A percentile compares a stretch with the other conserved stretches of the same genome.
Evolutionary conservation across 805 yeast species (phyloP).

Genomic region (Wickerhamiella cacticola): DNA sequence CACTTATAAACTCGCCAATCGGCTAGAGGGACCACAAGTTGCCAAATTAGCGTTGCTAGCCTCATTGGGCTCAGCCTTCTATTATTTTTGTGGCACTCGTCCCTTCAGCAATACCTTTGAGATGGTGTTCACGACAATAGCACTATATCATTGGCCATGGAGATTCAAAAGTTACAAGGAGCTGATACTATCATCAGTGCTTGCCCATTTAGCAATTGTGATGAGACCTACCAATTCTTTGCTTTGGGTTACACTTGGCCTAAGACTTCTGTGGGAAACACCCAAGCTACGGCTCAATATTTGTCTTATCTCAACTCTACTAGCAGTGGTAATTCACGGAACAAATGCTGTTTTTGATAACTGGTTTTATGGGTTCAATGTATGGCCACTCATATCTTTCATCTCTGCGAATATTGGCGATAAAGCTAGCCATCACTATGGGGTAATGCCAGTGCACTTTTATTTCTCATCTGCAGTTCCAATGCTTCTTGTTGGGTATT

Average conservation of each 20-base stretch:
- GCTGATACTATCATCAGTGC: conserved; percentile 32
- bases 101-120: conserved; percentile 81
- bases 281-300: conserved; percentile 16
- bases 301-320: conserved; percentile 25
- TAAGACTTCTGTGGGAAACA: conserved; percentile 17
- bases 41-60: conserved; percentile 33
- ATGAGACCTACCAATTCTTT: conserved; percentile 77
- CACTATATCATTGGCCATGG: conserved; percentile 56
- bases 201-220: conserved; percentile 53
- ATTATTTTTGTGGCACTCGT: conserved; percentile 69
- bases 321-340: conserved; percentile 16
- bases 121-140: conserved; percentile 52
- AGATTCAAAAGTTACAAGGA: conserved; percentile 1
- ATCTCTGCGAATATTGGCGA: conserved; percentile 11
- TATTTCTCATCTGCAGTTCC: conserved; percentile 79
- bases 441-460: conserved; percentile 73
- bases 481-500: conserved; percentile 48
- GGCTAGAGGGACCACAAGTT: conserved; percentile 19
- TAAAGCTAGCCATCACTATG: conserved; percentile 38
- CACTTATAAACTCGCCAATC: conserved; percentile 38
- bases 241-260: conserved; percentile 61
- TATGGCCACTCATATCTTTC: conserved; percentile 15
- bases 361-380: conserved; percentile 40
- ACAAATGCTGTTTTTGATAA: conserved; percentile 41
- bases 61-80: conserved; percentile 58